These are phyloP conservation scores for Plantago coronopus DNA, from an alignment of 305 asterid genomes.

Conservation along the genomic window DNA sequence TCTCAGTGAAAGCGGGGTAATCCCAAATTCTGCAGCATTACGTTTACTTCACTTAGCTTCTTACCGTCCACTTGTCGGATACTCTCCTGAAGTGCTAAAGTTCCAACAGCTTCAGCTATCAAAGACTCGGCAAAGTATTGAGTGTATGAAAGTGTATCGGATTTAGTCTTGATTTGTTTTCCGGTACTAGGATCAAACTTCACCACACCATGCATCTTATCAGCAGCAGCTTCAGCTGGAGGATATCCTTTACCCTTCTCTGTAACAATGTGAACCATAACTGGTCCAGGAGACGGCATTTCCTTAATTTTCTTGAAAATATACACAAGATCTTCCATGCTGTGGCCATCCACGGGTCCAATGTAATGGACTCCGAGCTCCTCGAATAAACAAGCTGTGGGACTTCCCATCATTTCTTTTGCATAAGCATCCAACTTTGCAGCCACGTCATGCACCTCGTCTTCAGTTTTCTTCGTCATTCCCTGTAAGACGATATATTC, in stretches of 20 bases:
- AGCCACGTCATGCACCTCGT: constrained; percentile 43
- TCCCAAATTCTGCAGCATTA: no score
- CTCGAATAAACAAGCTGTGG: constrained; percentile 50
- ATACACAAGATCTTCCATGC: constrained; percentile 44
- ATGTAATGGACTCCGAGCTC: constrained; percentile 61
- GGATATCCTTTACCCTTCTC: constrained; percentile 72
- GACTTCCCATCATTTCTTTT: constrained; percentile 35
- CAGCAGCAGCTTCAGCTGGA: constrained; percentile 62
- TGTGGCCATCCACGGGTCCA: constrained; percentile 61
- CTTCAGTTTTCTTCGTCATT: constrained; percentile 48
- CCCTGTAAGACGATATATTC: constrained; percentile 24
- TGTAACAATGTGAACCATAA: constrained; percentile 48
- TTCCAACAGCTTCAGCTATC: constrained; percentile 64
- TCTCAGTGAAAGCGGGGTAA: no score
- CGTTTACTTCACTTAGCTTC: no score
- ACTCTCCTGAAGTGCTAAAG: no score
- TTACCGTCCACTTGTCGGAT: no score
- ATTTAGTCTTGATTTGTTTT: constrained; percentile 38
- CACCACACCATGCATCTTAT: constrained; percentile 69
- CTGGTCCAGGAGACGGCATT: constrained; percentile 56
- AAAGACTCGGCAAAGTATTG: constrained; percentile 58
- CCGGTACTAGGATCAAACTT: constrained; percentile 56
- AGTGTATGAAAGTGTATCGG: constrained; percentile 42
- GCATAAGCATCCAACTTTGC: constrained; percentile 39
- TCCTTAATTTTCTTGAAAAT: constrained; percentile 49